Conservation (phyloP, 163 green algal genomes). For the Chlorella variabilis region DNA sequence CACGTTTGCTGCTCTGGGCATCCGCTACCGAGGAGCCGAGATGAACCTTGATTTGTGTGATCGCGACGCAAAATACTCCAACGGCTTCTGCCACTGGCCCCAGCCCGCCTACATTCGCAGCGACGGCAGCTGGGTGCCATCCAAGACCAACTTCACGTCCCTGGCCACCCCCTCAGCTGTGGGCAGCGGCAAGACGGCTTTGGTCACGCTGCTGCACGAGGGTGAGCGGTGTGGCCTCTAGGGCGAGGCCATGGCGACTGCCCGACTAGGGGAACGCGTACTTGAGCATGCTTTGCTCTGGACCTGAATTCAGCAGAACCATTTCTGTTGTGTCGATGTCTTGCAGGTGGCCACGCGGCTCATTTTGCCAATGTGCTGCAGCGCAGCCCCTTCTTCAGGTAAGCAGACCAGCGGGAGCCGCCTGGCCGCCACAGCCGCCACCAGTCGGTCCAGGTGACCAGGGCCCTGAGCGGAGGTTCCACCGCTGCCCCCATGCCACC, state of each 20-base stretch:
- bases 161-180: constrained; percentile 76
- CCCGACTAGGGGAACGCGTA: no score
- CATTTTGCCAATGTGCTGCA: constrained; percentile 88
- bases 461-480: no score
- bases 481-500: no score
- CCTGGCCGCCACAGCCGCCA: no score
- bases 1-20: constrained; percentile 81
- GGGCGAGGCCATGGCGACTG: constrained; percentile 25
- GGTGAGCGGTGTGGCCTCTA: constrained; percentile 9
- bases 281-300: no score
- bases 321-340: no score
- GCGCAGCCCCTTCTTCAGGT: constrained; percentile 54
- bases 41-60: constrained; percentile 81
- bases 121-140: constrained; percentile 66
- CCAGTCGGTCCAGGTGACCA: no score
- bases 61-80: constrained; percentile 80
- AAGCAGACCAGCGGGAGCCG: background rate
- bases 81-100: constrained; percentile 88
- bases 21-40: constrained; percentile 66
- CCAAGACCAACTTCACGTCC: constrained; percentile 79
- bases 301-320: no score
- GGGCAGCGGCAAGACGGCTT: constrained; percentile 64
- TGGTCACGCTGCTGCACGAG: constrained; percentile 84
- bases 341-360: constrained; percentile 62
- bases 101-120: constrained; percentile 49